Base-by-base conservation (phyloP, 2,329 filamentous ascomycete species). In the Coleophoma cylindrospora region DNA sequence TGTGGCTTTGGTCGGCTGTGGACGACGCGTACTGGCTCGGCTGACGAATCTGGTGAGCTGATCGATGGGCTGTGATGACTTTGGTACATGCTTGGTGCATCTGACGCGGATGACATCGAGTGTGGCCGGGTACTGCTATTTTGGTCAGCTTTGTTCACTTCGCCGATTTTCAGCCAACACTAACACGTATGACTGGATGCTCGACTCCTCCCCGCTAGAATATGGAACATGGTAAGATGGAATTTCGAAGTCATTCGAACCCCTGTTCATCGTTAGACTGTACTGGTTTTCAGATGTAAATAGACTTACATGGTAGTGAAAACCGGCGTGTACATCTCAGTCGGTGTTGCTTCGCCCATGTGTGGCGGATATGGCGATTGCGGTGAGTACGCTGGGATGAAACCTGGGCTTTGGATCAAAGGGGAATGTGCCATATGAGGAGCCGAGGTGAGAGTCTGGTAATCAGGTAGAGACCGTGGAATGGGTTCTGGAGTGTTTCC, bases 1-100 rank as follows among this genome's bases (percentile, higher is more conserved):
- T 95, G 90, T 43, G 91, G 91, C 71, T 95, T 95, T n/a, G 90
- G 90, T 57, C 88, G 80, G 59, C 83, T 84, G 66, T 87, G 86
- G 15, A 91, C 77, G 14, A 91, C 81, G 52, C 87, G 78, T 37
- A 89, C 83, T 57, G 82, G 68, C 44, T 70, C 70, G 22, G 69
- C 66, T n/a, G 63, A 62, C 19, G 36, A 38, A 17, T 70, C 69
- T 49, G 68, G 63, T 10, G 65, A 54, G 73, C 40, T 72, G 65
- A 36, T 68, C 66, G 54, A 73, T 69, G 54, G 54, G 38, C 50
- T 71, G 48, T 22, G 34, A 11, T 59, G 61, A 47, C 58, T 51
- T 34, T 57, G 54, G 50, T 62, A 66, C 41, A 62, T 52, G 47
- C 45, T 51, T 43, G 60, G 49, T 43, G 62, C 57, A 32, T 65